Conservation (phyloP, 1,284 basidiomycete genomes). For the Wolfiporia cocos region DNA sequence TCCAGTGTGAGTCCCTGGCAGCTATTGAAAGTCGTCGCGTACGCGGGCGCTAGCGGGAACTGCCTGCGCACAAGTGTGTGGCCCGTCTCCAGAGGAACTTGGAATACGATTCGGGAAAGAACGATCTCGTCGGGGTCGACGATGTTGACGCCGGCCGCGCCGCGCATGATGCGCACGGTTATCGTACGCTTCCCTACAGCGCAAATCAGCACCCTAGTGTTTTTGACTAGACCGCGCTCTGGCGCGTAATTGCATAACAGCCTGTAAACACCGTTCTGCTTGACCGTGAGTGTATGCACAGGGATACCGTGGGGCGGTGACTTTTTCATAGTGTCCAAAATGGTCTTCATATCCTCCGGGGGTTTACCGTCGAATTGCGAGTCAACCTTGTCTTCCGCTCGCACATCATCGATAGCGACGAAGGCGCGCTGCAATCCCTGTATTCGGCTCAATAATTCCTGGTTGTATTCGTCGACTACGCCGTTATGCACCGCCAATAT, state of each 20-base stretch:
- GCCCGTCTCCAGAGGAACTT: conserved; percentile 19
- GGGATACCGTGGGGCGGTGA: conserved; percentile 26
- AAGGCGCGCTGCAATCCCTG: conserved; percentile 19
- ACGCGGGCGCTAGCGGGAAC: conserved; percentile 35
- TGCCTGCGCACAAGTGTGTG: conserved; percentile 31
- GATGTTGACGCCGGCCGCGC: conserved; percentile 14
- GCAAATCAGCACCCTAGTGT: conserved; percentile 29
- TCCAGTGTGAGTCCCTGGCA: conserved; percentile 38
- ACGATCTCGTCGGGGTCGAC: conserved; percentile 24
- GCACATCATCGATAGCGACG: conserved; percentile 25
- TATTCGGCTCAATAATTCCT: conserved; percentile 22
- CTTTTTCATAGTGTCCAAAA: conserved; percentile 23
- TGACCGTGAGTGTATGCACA: conserved; percentile 24
- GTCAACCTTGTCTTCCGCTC: conserved; percentile 20
- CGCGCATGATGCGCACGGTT: conserved; percentile 24
- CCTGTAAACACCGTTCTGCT: conserved; percentile 29
- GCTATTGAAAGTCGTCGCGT: conserved; percentile 38
- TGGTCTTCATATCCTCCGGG: too few relatives aligned
- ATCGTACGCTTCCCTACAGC: conserved; percentile 24
- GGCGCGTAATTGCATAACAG: conserved; percentile 34
- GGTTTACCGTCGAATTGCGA: too few relatives aligned
- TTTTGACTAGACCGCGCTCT: conserved; percentile 34
- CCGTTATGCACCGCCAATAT: conserved; percentile 33
- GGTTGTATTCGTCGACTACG: conserved; percentile 32
- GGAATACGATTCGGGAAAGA: conserved; percentile 32